Base-by-base conservation (phyloP, 208 protist genomes). In the Trypanosoma boissoni region DNA sequence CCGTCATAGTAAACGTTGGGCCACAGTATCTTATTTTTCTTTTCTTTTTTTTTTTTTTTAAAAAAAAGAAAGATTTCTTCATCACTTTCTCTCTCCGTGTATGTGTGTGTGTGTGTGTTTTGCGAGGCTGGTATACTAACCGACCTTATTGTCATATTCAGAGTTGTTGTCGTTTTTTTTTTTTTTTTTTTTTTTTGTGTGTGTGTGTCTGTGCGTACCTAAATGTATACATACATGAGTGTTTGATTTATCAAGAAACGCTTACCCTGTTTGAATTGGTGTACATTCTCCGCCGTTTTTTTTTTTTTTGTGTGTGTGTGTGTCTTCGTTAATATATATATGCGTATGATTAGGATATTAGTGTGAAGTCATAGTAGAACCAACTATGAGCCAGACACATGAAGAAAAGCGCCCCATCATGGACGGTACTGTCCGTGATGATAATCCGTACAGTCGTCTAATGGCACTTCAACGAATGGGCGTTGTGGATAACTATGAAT, bases 401-500 rank as follows among this genome's bases (percentile, higher is more conserved):
- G 23, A 34, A 46, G 7, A 26, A 34, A 26, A 62, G 53, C 64
- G 26, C 2, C 44, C 56, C 28, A 64, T 36, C 26, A 52, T 98
- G 62, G 93, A 83, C 64, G 70, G 79, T n/a, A 91, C 94, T 44
- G 94, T 97, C 32, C 80, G 89, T 16, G 94, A 98, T 62, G 84
- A 91, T 52, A 98, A 98, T 74, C 93, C 93, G 46, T 98, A 98
- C 71, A 96, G 84, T 51, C 77, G 96, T 8, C 68, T 99, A 23
- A 98, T 98, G 95, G 97, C 97, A 10, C 78, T 99, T 14, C 95
- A 99, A 68, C 70, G 87, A 26, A 99, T 99, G 97, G 97, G 97
- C 39, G 92, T 99, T 43, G 97, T 99, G 4, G 83, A 98, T 31
- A 88, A 99, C 64, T 99, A 99, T 73, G 95, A 91, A 48, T 43